Conservation (phyloP, 306 rosid genomes). For the Elaeagnus macrophylla region DNA sequence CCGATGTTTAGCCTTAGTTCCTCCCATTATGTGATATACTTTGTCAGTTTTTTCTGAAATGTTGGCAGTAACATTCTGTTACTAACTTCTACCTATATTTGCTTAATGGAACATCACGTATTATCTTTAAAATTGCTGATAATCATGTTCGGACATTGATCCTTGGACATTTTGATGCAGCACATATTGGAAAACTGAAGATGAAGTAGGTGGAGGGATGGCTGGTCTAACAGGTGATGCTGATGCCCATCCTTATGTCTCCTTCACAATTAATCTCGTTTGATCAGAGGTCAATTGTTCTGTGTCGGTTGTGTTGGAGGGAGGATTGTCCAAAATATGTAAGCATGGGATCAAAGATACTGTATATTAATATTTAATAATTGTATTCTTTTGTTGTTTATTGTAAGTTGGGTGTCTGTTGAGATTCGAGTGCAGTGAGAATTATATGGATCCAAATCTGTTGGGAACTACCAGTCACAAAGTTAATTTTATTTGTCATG, state of each 20-base stretch:
- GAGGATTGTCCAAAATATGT: constrained; percentile 38
- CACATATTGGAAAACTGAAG: constrained; percentile 71
- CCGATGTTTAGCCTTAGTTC: too few species aligned
- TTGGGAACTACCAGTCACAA: background rate
- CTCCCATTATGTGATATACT: too few species aligned
- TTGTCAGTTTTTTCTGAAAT: too few species aligned
- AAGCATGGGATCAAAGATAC: constrained; percentile 32
- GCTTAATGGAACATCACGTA: too few species aligned
- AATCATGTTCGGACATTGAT: background rate
- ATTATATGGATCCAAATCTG: constrained; percentile 6
- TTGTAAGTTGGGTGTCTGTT: constrained; percentile 29
- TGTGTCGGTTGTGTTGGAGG: constrained; percentile 16
- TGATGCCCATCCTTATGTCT: constrained; percentile 73
- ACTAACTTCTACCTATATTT: too few species aligned
- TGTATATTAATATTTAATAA: constrained; percentile 37
- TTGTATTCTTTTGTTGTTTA: constrained; percentile 35
- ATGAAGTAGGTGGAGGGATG: constrained; percentile 66
- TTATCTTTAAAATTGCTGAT: background rate
- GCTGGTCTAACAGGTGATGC: constrained; percentile 77
- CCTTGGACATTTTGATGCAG: constrained; percentile 30
- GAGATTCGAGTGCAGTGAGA: constrained; percentile 21
- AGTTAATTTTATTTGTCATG: too few species aligned
- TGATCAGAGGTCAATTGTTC: constrained; percentile 22
- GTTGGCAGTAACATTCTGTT: too few species aligned
- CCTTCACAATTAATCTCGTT: constrained; percentile 67